Percentiles rank a stretch among this genome's conserved stretches.
Conservation (phyloP, 371 early-diverging fungal species). For the Mucor irregularis region DNA sequence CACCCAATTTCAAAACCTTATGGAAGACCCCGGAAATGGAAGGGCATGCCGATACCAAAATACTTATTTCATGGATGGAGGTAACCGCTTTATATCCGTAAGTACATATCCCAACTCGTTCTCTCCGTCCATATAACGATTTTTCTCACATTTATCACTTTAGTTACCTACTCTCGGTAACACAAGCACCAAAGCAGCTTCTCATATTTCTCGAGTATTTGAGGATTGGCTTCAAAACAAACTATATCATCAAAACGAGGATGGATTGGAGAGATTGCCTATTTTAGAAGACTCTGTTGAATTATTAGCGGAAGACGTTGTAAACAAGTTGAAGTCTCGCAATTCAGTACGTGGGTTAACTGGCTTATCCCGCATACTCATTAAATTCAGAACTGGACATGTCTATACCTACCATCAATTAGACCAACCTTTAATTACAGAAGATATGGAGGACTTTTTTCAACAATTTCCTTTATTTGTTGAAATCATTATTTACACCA, state of each 20-base stretch:
- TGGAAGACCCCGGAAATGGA: slow-evolving; percentile 22
- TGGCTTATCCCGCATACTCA: slow-evolving; percentile 24
- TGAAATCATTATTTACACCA: slow-evolving; percentile 32
- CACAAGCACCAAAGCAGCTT: slow-evolving; percentile 33
- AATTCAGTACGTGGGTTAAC: slow-evolving; percentile 22
- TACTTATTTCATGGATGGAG: slow-evolving; percentile 40
- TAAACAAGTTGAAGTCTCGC: slow-evolving; percentile 31
- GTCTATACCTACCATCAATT: slow-evolving; percentile 31
- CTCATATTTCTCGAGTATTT: slow-evolving; percentile 35
- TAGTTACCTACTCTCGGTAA: slow-evolving; percentile 40
- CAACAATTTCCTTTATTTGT: slow-evolving; percentile 40
- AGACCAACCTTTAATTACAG: slow-evolving; percentile 32
- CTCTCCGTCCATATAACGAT: not conserved
- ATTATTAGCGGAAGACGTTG: slow-evolving; percentile 29
- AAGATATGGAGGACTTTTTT: slow-evolving; percentile 40
- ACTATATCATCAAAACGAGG: slow-evolving; percentile 21
- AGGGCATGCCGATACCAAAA: slow-evolving; percentile 23
- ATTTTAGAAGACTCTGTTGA: slow-evolving; percentile 42
- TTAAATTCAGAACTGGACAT: slow-evolving; percentile 35
- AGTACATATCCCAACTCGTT: too few species aligned
- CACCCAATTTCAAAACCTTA: too few species aligned
- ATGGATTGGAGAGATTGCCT: slow-evolving; percentile 22
- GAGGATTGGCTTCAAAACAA: slow-evolving; percentile 42
- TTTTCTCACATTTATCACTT: not conserved
- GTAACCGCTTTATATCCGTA: slow-evolving; percentile 37